Evolutionary conservation across 176 grass and related monocot genomes (phyloP).

Genomic region (Musa beccarii): DNA sequence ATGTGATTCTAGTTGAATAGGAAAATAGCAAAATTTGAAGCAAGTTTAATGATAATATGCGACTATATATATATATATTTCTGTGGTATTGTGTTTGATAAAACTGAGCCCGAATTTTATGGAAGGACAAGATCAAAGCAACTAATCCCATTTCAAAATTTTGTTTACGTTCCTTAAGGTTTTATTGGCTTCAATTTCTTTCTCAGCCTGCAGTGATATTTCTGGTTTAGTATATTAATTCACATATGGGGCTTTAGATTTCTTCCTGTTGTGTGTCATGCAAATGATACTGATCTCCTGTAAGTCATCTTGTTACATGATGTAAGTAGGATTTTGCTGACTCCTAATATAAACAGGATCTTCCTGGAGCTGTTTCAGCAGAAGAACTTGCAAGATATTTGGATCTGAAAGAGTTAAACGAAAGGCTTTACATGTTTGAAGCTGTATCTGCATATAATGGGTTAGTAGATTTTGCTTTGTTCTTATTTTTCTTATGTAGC

Average conservation of each 20-base stretch:
- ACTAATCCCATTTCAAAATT: not conserved
- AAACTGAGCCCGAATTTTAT: not conserved
- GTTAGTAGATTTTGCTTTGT: slow-evolving; percentile 16
- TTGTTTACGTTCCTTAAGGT: not conserved
- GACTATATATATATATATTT: not conserved
- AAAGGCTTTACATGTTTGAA: slow-evolving; percentile 61
- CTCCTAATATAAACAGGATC: slow-evolving; percentile 41
- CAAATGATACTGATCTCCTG: not conserved
- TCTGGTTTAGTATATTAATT: not conserved
- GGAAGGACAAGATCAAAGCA: not conserved
- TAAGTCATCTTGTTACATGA: not conserved
- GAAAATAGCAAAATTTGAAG: not conserved
- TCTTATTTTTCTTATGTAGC: not conserved
- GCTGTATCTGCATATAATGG: slow-evolving; percentile 85
- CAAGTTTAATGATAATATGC: not conserved
- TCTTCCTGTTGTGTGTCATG: not conserved
- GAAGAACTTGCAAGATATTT: slow-evolving; percentile 77
- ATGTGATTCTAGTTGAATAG: not conserved
- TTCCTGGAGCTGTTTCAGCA: slow-evolving; percentile 54
- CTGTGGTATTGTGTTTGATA: not conserved
- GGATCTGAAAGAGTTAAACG: slow-evolving; percentile 83
- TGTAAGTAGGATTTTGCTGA: not conserved
- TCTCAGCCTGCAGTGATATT: not conserved
- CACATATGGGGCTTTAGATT: not conserved
- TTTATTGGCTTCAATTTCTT: not conserved